These are phyloP conservation scores for Amanita brunnescens DNA, from an alignment of 768 basidiomycete genomes.

Conservation along the genomic window DNA sequence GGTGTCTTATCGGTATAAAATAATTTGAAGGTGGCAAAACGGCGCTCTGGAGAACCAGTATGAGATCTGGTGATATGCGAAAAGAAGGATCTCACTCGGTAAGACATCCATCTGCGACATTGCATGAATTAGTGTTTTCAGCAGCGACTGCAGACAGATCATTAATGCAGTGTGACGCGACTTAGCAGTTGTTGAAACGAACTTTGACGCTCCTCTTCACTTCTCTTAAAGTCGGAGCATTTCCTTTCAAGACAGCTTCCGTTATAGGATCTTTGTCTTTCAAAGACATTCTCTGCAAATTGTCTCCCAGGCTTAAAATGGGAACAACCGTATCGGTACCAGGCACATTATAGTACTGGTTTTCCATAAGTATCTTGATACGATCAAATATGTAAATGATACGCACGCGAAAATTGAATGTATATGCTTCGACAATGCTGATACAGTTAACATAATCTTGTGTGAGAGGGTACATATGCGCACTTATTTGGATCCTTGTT, in stretches of 20 bases:
- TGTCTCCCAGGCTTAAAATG: slow-evolving; percentile 64
- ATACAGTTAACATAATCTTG: slow-evolving; percentile 1
- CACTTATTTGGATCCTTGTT: slow-evolving; percentile 81
- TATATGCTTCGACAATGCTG: slow-evolving; percentile 84
- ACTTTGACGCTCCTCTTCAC: slow-evolving; percentile 81
- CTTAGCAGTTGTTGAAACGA: not conserved
- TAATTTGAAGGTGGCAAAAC: slow-evolving; percentile 83
- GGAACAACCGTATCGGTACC: slow-evolving; percentile 56
- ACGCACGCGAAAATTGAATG: slow-evolving; percentile 72
- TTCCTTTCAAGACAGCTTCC: slow-evolving; percentile 50
- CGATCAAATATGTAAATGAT: not conserved
- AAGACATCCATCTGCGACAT: slow-evolving; percentile 73
- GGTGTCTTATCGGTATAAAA: slow-evolving; percentile 79
- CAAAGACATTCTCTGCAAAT: slow-evolving; percentile 4
- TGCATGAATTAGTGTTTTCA: slow-evolving; percentile 73
- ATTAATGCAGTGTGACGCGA: not conserved
- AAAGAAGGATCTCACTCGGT: slow-evolving; percentile 45
- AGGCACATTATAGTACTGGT: slow-evolving; percentile 59
- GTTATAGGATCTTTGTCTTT: slow-evolving; percentile 44
- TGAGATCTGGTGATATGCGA: not conserved
- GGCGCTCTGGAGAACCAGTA: slow-evolving; percentile 41
- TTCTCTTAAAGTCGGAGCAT: slow-evolving; percentile 64
- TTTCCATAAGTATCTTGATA: not conserved
- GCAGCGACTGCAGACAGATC: slow-evolving; percentile 40
- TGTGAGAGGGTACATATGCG: slow-evolving; percentile 6